These are phyloP conservation scores for Aurantiochytrium sp. DNA, from an alignment of 108 stramenopile genomes.

Conservation along the genomic window DNA sequence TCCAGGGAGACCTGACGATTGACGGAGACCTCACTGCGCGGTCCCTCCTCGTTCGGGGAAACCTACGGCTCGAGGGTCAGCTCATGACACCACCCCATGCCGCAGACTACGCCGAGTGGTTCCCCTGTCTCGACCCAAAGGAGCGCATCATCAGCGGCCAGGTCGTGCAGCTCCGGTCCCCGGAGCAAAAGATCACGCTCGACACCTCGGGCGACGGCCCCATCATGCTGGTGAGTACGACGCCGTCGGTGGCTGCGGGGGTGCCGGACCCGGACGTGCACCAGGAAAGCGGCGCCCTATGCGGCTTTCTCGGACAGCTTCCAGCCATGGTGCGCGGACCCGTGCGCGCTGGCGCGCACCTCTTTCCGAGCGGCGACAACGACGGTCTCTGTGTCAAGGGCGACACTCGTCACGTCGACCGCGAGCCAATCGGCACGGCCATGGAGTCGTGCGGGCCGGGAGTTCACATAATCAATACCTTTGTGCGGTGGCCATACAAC, in stretches of 20 bases:
- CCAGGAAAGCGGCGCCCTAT: neutral
- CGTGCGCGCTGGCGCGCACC: neutral
- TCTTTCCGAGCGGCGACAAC: neutral
- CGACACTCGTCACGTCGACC: neutral
- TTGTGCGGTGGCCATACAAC: slow-evolving; percentile 27
- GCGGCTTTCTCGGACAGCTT: neutral
- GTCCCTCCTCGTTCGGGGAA: neutral
- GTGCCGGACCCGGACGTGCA: neutral
- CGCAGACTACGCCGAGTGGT: slow-evolving; percentile 33
- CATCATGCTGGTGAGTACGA: neutral
- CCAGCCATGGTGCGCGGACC: neutral
- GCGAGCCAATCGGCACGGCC: neutral
- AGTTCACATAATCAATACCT: neutral
- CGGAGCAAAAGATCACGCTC: slow-evolving; percentile 6
- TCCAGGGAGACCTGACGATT: neutral
- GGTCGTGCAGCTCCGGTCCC: slow-evolving; percentile 24
- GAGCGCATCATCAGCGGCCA: neutral
- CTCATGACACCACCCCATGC: neutral
- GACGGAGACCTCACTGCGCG: neutral
- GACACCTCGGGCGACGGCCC: slow-evolving; percentile 3
- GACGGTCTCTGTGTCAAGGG: neutral
- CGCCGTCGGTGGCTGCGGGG: slow-evolving; percentile 20
- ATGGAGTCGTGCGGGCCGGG: slow-evolving; percentile 25
- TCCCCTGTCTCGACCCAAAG: neutral
- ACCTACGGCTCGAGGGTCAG: neutral